Base-by-base conservation (phyloP, 2,329 filamentous ascomycete species). In the Aureobasidium sp. region DNA sequence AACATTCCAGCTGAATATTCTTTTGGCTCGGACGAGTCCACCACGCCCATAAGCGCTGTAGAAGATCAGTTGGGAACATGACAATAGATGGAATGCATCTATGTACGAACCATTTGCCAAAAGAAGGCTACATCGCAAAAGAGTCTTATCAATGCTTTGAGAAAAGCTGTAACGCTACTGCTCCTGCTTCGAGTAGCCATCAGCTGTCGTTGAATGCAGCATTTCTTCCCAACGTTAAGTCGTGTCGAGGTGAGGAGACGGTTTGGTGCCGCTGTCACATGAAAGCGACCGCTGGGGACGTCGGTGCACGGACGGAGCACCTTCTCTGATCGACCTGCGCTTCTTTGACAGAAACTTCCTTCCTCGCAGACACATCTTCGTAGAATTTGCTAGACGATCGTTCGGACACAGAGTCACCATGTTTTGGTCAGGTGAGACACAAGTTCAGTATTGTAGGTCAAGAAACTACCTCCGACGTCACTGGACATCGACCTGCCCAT, bases 41-140 rank as follows among this genome's bases (percentile, higher is more conserved):
- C 85, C 88, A 90, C 61, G 78, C 78, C 64, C 83, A 77, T 56
- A 90, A 76, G 78, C 84, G 87, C 89, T 93, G 73, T 52, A 12
- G 32, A 29, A 23, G 27, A 44, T 52, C 51, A 60, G 53, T 37
- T 41, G 42, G 6, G 55, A 59, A 42, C 52, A 60, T 32, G 32
- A 55, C 36, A 46, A 46, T n/a, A 7, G 20, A 26, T 8, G 10
- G 47, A 29, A 36, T n/a, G 51, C 20, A 29, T 51, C 23, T 42
- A 37, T 37, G 34, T 37, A 63, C 64, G 26, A 53, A 66, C 65
- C 36, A 58, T 44, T n/a, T 66, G 65, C 65, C 65, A 66, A 41
- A 64, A 66, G 51, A 66, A 66, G 23, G 64, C 65, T 27, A 66
- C 62, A 27, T 66, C 64, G 26, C 62, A 39, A 55, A 66, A 58